These are phyloP conservation scores for Elongisporangium senticosum DNA, from an alignment of 352 stramenopile species.

Conservation along the genomic window DNA sequence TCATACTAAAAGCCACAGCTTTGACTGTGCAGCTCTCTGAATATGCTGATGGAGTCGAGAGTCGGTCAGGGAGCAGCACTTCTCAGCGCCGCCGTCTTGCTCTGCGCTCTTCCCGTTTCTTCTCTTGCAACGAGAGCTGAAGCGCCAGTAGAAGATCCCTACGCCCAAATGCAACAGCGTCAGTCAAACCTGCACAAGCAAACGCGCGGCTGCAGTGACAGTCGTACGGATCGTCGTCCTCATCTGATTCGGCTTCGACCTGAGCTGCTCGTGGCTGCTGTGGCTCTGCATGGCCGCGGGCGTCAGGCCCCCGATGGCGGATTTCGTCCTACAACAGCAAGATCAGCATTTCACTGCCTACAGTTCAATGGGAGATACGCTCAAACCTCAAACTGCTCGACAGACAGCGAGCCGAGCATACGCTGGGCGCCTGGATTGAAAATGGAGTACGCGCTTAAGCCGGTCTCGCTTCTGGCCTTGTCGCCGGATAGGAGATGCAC, in stretches of 20 bases:
- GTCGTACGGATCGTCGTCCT: constrained; percentile 11
- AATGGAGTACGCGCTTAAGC: constrained; percentile 76
- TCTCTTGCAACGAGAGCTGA: constrained; percentile 55
- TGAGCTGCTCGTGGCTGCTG: constrained; percentile 4
- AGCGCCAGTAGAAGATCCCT: constrained; percentile 54
- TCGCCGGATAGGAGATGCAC: constrained; percentile 31
- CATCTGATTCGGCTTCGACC: background rate
- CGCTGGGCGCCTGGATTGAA: constrained; percentile 66
- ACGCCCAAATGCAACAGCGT: background rate
- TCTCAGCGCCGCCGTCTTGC: constrained; percentile 15
- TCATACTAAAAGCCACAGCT: too few relatives aligned
- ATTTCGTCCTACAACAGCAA: constrained; percentile 59
- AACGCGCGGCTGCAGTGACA: background rate
- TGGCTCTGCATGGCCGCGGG: constrained; percentile 5
- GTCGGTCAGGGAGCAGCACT: too few relatives aligned
- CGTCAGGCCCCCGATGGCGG: constrained; percentile 33
- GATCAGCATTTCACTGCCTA: background rate
- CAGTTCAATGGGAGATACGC: background rate
- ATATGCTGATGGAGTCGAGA: too few relatives aligned
- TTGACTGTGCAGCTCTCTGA: too few relatives aligned
- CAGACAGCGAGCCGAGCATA: constrained; percentile 75
- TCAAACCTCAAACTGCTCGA: constrained; percentile 77
- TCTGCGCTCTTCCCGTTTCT: constrained; percentile 52
- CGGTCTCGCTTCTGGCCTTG: constrained; percentile 6
- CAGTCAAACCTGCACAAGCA: constrained; percentile 2